phyloP scores from a whole-genome alignment of 1,284 basidiomycete genomes.

The Stygiomarasmius scandens region DNA sequence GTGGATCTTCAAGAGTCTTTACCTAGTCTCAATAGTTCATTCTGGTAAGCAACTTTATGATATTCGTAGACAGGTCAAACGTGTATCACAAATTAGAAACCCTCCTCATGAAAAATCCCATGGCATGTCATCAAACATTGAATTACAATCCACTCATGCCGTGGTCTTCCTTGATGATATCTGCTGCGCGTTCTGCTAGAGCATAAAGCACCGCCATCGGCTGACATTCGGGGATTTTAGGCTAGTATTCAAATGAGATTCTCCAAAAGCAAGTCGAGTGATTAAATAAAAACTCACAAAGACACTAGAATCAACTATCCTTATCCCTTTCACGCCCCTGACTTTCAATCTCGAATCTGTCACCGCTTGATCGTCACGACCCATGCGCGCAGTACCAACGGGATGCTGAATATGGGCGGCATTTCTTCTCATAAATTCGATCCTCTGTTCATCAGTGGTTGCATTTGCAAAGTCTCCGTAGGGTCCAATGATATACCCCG shows the following conservation, averaged over 20 bases:
- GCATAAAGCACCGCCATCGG: neutral
- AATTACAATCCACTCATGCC: conserved; percentile 1
- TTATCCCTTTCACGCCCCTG: neutral
- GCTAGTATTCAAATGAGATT: neutral
- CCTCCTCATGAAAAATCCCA: no score
- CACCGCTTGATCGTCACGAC: neutral
- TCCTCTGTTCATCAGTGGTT: neutral
- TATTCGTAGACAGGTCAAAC: no score
- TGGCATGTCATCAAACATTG: no score
- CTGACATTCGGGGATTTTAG: conserved; percentile 1
- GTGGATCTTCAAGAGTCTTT: no score
- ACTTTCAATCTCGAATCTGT: neutral
- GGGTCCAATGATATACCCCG: neutral
- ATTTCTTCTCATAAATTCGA: neutral
- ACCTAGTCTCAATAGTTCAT: no score
- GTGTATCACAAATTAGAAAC: no score
- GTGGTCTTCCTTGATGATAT: conserved; percentile 1
- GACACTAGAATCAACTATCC: neutral
- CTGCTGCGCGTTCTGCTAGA: neutral
- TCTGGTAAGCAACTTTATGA: no score
- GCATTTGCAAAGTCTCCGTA: neutral
- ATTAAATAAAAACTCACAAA: neutral
- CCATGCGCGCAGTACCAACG: neutral
- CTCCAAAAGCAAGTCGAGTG: neutral
- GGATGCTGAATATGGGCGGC: neutral